Percentiles rank a stretch among this genome's conserved stretches.
These are phyloP conservation scores for Lactarius pseudohatsudake DNA, from an alignment of 768 basidiomycete species.

Conservation along the genomic window DNA sequence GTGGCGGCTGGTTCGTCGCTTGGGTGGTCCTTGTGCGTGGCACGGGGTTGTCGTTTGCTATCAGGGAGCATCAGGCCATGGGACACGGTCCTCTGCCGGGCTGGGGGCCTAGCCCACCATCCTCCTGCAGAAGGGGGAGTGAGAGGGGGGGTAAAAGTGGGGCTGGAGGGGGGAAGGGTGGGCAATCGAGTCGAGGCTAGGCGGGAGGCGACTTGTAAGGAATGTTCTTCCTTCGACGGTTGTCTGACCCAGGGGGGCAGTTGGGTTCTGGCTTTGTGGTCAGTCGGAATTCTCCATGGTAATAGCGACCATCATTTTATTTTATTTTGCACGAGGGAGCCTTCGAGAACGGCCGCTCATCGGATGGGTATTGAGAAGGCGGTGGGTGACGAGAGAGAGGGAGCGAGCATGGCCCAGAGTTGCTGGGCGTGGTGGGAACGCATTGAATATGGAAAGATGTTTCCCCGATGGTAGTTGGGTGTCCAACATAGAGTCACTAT, in stretches of 20 bases:
- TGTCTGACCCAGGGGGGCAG: background rate
- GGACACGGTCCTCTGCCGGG: background rate
- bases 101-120: background rate
- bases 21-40: background rate
- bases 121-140: background rate
- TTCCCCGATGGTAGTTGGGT: conserved; percentile 11
- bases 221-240: background rate
- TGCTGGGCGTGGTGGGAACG: conserved; percentile 4
- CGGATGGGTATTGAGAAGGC: conserved; percentile 15
- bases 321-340: background rate
- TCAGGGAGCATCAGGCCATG: background rate
- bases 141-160: background rate
- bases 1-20: background rate
- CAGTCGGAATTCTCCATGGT: conserved; percentile 6
- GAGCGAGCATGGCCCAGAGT: background rate
- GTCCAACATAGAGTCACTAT: background rate
- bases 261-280: background rate
- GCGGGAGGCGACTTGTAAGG: background rate
- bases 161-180: background rate
- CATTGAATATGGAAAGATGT: conserved; percentile 12
- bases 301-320: conserved; percentile 3
- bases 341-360: conserved; percentile 19
- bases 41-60: background rate
- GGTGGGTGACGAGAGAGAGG: conserved; percentile 7
- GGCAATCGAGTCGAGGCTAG: background rate